Base-by-base conservation (phyloP, 2,329 filamentous ascomycete species). In the Zymoseptoria passerinii region DNA sequence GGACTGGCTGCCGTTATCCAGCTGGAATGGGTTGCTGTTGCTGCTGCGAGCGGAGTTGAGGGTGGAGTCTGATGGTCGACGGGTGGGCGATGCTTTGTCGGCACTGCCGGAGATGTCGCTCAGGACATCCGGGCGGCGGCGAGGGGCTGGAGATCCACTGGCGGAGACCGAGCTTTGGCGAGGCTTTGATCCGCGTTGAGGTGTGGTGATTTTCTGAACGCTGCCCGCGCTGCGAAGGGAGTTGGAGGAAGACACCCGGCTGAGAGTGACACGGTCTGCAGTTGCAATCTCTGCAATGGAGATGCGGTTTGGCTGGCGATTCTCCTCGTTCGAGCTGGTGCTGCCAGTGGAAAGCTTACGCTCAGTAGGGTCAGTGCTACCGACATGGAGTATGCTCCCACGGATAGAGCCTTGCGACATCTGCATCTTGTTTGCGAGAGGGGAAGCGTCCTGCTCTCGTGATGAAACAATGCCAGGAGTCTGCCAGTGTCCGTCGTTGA, bases 11-110 rank as follows among this genome's bases (percentile, higher is more conserved):
- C 50, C 19, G 67, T 60, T 23, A 67, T 77, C 76, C 75, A 75
- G 77, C 56, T 77, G 75, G 56, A 78, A 77, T 0, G 76, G 75
- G 56, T 77, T 77, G 2, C 74, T 75, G 51, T 75, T 74, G 63
- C 75, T 77, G 60, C 74, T 77, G n/a, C 71, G 62, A 27, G 54
- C 69, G 6, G 73, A 74, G 13, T 67, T 65, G 28, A 71, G 68
- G 4, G 74, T 76, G 1, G 73, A 69, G 49, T 72, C 68, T 1
- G 75, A 77, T 20, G 71, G 66, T 59, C 75, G 72, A 18, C 76
- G 69, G 19, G 70, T 70, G 0, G 72, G 72, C 1, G 64, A 48
- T 5, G 44, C 66, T 8, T 61, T 61, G n/a, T 57, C 58, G 48
- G 70, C 61, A 48, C 71, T 73, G 6, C 68, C 69, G 48, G 68